These are phyloP conservation scores for Yamadazyma philogaea DNA, from an alignment of 805 yeast species.

Conservation along the genomic window DNA sequence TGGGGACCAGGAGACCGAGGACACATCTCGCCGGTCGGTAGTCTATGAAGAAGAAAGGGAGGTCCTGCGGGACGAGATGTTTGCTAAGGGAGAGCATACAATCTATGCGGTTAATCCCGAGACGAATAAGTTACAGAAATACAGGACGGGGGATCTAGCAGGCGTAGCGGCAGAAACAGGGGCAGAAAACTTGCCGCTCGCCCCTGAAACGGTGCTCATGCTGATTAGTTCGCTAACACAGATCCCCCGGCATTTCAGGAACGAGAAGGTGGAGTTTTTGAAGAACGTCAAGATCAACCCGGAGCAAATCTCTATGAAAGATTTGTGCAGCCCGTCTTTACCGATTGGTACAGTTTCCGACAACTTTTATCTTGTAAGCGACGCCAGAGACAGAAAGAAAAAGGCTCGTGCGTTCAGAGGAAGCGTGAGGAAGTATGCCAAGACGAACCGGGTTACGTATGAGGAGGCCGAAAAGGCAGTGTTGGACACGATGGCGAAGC, in stretches of 20 bases:
- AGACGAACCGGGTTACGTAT: conserved; percentile 23
- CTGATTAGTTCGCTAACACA: conserved; percentile 28
- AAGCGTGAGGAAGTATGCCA: conserved; percentile 28
- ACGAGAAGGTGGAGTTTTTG: conserved; percentile 36
- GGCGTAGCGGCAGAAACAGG: conserved; percentile 4
- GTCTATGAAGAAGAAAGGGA: conserved; percentile 6
- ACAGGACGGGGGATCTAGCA: conserved; percentile 16
- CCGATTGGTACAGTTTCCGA: conserved; percentile 66
- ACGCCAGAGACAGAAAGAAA: conserved; percentile 40
- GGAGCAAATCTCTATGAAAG: conserved; percentile 59
- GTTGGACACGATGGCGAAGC: not conserved
- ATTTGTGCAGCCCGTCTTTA: conserved; percentile 63
- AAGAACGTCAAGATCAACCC: conserved; percentile 49
- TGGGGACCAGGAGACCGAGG: conserved; percentile 1
- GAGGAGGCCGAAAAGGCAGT: conserved; percentile 2
- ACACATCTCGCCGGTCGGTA: not conserved
- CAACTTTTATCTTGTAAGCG: conserved; percentile 52
- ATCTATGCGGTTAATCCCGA: conserved; percentile 34
- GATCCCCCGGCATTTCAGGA: conserved; percentile 37
- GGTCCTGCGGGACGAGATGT: conserved; percentile 12
- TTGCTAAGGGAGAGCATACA: conserved; percentile 5
- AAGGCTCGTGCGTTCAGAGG: conserved; percentile 22
- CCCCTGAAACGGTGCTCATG: conserved; percentile 35
- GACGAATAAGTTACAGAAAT: conserved; percentile 28
- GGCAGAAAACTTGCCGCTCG: conserved; percentile 27